Conservation (phyloP, 352 stramenopile species). For the Pythium volutum region DNA sequence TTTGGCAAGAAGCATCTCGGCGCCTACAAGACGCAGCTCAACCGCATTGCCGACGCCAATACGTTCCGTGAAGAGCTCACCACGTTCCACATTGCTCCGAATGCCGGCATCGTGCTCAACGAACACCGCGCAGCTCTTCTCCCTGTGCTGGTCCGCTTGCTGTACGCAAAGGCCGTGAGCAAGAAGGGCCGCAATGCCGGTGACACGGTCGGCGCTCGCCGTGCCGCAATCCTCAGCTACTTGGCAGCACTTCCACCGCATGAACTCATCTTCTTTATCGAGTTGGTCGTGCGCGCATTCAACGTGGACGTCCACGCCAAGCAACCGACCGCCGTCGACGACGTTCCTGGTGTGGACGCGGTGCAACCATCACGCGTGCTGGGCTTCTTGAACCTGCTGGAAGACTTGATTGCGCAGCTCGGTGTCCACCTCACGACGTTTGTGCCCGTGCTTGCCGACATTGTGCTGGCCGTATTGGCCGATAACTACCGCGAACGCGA, state of each 20-base stretch:
- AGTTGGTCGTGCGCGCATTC: conserved; percentile 88
- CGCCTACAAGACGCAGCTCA: conserved; percentile 85
- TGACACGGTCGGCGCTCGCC: conserved; percentile 82
- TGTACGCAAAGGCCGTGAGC: conserved; percentile 91
- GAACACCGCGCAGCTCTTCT: conserved; percentile 81
- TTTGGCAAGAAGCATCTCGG: conserved; percentile 82
- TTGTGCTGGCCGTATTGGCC: conserved; percentile 74
- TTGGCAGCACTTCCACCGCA: conserved; percentile 67
- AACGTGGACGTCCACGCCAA: conserved; percentile 34
- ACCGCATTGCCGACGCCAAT: conserved; percentile 71
- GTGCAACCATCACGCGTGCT: conserved; percentile 78
- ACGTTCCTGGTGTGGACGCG: conserved; percentile 34
- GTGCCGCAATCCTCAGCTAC: conserved; percentile 88
- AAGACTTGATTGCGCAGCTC: conserved; percentile 86
- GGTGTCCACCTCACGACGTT: conserved; percentile 82
- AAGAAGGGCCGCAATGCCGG: conserved; percentile 81
- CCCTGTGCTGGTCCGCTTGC: conserved; percentile 82
- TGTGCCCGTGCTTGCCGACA: conserved; percentile 67
- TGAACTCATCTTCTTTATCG: conserved; percentile 86
- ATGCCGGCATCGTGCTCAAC: conserved; percentile 61
- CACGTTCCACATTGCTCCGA: conserved; percentile 80
- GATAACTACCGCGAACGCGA: conserved; percentile 40
- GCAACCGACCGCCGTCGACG: neutral
- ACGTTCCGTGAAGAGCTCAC: conserved; percentile 91
- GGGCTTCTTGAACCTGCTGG: conserved; percentile 89